phyloP scores from a whole-genome alignment of 2,329 filamentous ascomycete species.

The Colletotrichum sp. region DNA sequence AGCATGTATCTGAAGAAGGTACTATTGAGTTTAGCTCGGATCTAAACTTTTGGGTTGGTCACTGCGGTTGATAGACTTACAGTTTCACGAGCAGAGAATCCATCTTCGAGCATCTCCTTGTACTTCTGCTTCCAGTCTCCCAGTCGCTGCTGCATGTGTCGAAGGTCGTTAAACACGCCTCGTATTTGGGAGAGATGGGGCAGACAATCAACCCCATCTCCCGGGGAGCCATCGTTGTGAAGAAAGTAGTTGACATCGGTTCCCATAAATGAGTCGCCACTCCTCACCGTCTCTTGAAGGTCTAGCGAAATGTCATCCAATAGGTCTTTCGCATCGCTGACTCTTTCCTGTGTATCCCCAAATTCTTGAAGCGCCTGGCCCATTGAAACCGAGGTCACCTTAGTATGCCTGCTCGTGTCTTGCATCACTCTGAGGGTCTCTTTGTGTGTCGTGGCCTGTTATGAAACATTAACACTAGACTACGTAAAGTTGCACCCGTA shows the following conservation, averaged over 20 bases:
- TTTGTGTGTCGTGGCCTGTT: neutral
- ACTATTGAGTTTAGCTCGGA: too few relatives aligned
- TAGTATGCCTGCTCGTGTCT: neutral
- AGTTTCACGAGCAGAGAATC: too few relatives aligned
- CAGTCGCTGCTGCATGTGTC: neutral
- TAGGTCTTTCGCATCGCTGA: accelerated
- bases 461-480: too few relatives aligned
- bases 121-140: neutral
- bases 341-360: neutral
- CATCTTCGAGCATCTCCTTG: neutral
- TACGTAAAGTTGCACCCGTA: too few relatives aligned
- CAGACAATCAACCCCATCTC: too few relatives aligned
- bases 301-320: neutral
- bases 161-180: neutral
- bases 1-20: too few relatives aligned
- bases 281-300: neutral
- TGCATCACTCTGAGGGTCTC: neutral
- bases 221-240: too few relatives aligned
- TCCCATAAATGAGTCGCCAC: neutral
- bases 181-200: neutral
- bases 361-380: too few relatives aligned
- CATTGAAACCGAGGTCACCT: too few relatives aligned
- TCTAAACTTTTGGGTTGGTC: too few relatives aligned
- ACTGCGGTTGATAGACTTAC: too few relatives aligned
- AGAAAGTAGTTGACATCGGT: neutral